These are phyloP conservation scores for Irpex lacteus DNA, from an alignment of 1,284 basidiomycete species.

Conservation along the genomic window DNA sequence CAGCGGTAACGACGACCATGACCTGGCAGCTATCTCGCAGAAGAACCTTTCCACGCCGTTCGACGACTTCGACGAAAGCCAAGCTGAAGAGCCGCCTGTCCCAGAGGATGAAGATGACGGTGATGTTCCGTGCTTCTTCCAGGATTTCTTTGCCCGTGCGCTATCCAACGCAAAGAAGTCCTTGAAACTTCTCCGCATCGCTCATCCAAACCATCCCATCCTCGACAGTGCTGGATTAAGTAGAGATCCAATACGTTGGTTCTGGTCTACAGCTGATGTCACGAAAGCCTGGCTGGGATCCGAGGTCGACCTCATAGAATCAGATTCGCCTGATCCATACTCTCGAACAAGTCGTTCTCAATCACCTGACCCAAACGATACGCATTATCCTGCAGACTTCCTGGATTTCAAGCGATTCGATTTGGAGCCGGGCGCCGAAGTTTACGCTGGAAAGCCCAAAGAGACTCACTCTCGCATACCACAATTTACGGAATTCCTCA, in stretches of 20 bases:
- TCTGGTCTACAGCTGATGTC: slow-evolving; percentile 60
- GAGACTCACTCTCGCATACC: slow-evolving; percentile 19
- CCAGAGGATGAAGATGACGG: slow-evolving; percentile 30
- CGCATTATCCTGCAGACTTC: slow-evolving; percentile 29
- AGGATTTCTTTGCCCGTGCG: slow-evolving; percentile 42
- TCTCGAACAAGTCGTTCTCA: not conserved
- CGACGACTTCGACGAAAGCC: slow-evolving; percentile 13
- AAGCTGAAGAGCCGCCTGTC: slow-evolving; percentile 8
- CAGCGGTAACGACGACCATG: slow-evolving; percentile 24
- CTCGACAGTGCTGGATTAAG: slow-evolving; percentile 30
- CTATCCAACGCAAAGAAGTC: slow-evolving; percentile 66
- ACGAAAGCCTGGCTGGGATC: slow-evolving; percentile 37
- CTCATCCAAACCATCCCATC: slow-evolving; percentile 58
- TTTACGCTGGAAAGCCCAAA: slow-evolving; percentile 6
- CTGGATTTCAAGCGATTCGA: slow-evolving; percentile 59
- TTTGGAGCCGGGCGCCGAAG: slow-evolving; percentile 53
- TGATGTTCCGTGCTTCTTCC: slow-evolving; percentile 60
- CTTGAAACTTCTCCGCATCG: slow-evolving; percentile 55
- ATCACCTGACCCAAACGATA: not conserved
- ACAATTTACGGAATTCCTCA: slow-evolving; percentile 45
- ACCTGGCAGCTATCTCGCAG: not conserved
- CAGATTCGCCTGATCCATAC: not conserved
- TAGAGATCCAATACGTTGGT: slow-evolving; percentile 49
- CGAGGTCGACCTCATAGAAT: not conserved
- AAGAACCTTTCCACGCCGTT: not conserved